phyloP scores from a whole-genome alignment of 2,329 filamentous ascomycete genomes.

The Exserohilum rostratum region DNA sequence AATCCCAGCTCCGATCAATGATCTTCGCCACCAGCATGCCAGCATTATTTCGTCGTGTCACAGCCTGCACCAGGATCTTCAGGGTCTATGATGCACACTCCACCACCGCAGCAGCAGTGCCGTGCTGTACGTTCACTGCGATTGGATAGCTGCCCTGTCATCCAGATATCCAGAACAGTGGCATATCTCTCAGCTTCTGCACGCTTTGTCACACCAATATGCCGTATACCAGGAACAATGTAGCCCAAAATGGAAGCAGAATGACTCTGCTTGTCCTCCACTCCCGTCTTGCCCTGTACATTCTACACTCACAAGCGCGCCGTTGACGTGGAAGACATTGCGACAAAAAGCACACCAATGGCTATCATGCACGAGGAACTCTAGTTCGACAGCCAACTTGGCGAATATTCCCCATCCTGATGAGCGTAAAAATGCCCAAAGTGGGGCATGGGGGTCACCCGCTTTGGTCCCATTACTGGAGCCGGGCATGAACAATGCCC shows the following conservation, averaged over 20 bases:
- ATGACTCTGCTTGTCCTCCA: not conserved
- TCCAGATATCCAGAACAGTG: slow-evolving; percentile 1
- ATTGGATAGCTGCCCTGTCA: slow-evolving; percentile 2
- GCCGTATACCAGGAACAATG: slow-evolving; percentile 1
- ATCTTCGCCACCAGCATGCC: slow-evolving; percentile 10
- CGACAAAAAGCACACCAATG: slow-evolving; percentile 7
- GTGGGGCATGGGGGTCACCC: slow-evolving; percentile 11
- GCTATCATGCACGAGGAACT: slow-evolving; percentile 1
- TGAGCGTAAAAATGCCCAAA: not conserved
- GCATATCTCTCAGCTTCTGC: slow-evolving; percentile 7
- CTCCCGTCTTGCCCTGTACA: not conserved
- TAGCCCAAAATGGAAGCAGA: not conserved
- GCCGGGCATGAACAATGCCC: slow-evolving; percentile 7
- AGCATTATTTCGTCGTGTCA: slow-evolving; percentile 1
- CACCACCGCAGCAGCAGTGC: not conserved
- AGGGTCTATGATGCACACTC: slow-evolving; percentile 2
- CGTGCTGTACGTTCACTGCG: slow-evolving; percentile 2
- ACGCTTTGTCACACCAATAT: slow-evolving; percentile 5
- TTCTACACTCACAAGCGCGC: slow-evolving; percentile 3
- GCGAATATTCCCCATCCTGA: slow-evolving; percentile 5
- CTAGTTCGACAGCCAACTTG: slow-evolving; percentile 5
- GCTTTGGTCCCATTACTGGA: slow-evolving; percentile 6
- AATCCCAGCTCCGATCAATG: slow-evolving; percentile 9
- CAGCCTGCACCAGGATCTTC: slow-evolving; percentile 6
- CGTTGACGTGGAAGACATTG: slow-evolving; percentile 1